phyloP scores from a whole-genome alignment of 2,329 filamentous ascomycete species.

The Xylaria digitata region DNA sequence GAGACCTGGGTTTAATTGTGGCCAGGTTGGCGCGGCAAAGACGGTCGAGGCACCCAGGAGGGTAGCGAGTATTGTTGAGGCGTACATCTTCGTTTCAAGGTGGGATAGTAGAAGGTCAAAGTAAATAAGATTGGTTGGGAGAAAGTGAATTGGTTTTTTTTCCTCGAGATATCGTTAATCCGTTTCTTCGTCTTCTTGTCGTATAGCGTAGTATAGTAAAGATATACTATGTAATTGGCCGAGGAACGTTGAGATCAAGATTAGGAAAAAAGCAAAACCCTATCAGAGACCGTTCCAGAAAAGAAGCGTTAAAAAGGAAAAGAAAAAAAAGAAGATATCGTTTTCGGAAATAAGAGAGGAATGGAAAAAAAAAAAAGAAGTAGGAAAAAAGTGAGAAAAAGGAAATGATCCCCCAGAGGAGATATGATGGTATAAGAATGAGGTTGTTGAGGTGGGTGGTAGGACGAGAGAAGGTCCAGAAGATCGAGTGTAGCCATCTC shows the following conservation, averaged over 20 bases:
- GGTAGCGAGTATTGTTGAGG: constrained; percentile 60
- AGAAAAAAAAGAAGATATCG: constrained; percentile 18
- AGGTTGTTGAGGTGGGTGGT: constrained; percentile 31
- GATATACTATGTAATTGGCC: constrained; percentile 7
- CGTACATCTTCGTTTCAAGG: constrained; percentile 58
- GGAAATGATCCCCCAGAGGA: constrained; percentile 36
- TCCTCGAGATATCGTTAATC: background rate
- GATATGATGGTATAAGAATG: constrained; percentile 36
- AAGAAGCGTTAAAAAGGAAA: constrained; percentile 13
- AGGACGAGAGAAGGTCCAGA: constrained; percentile 28
- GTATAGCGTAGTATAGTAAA: constrained; percentile 30
- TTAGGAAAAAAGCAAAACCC: constrained; percentile 39
- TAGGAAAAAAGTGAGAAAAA: constrained; percentile 37
- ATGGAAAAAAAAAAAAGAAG: constrained; percentile 31
- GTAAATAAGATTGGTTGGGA: constrained; percentile 23
- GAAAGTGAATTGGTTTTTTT: constrained; percentile 21
- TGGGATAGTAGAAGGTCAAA: constrained; percentile 12
- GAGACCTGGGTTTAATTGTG: constrained; percentile 56
- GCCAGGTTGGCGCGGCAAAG: constrained; percentile 60
- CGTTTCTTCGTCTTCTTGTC: constrained; percentile 33
- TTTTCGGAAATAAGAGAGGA: constrained; percentile 18
- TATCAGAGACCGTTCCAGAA: constrained; percentile 40
- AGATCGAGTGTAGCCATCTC: constrained; percentile 35
- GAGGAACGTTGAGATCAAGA: constrained; percentile 19
- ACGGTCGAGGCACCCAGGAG: constrained; percentile 59